Evolutionary conservation across 1,139 yeast species (phyloP).

Genomic region (Geotrichum phurueaensis): DNA sequence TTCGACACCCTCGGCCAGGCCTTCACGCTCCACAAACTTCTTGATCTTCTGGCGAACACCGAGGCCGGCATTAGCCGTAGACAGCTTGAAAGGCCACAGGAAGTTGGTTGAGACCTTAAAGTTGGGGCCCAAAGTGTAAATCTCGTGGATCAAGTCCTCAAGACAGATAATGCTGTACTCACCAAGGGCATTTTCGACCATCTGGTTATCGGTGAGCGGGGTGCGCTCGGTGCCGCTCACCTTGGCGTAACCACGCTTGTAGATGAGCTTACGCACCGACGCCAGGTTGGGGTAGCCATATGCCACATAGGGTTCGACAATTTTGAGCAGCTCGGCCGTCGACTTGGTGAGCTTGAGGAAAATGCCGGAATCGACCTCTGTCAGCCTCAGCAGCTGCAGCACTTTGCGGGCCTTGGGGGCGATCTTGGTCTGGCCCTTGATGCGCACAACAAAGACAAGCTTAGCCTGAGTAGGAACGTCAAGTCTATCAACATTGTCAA

Average conservation of each 20-base stretch:
- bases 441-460: constrained; percentile 95
- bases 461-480: constrained; percentile 96
- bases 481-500: constrained; percentile 73
- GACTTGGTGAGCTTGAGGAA: constrained; percentile 98
- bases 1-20: constrained; percentile 99
- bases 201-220: constrained; percentile 79
- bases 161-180: constrained; percentile 93
- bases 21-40: constrained; percentile 99
- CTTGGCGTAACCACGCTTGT: constrained; percentile 99
- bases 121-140: constrained; percentile 98
- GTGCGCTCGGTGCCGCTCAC: constrained; percentile 90
- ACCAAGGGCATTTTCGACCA: constrained; percentile 91
- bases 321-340: constrained; percentile 89
- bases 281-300: constrained; percentile 98
- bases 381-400: constrained; percentile 92
- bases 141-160: constrained; percentile 98
- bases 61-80: constrained; percentile 99
- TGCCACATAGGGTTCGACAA: constrained; percentile 98
- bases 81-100: constrained; percentile 99
- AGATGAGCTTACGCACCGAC: constrained; percentile 90
- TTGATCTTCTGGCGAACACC: constrained; percentile 97
- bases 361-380: constrained; percentile 97
- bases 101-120: constrained; percentile 99
- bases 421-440: constrained; percentile 99
- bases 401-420: constrained; percentile 99